Percentiles rank a stretch among this genome's conserved stretches.
These are phyloP conservation scores for Picea glauca DNA, from an alignment of 75 land plant species.

Conservation along the genomic window DNA sequence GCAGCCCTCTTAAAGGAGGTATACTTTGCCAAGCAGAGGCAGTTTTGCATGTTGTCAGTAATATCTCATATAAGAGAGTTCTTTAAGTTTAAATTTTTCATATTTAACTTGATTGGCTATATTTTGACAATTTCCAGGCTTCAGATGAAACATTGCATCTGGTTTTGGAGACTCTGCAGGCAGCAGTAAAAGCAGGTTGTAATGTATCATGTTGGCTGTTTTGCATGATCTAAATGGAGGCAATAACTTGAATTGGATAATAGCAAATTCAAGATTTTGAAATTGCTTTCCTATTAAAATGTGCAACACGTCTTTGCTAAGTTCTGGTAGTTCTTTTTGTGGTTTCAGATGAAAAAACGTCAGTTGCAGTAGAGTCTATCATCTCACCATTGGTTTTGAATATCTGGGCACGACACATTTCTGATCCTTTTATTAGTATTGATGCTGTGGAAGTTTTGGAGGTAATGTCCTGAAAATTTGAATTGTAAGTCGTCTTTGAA, in stretches of 20 bases:
- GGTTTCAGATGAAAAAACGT: conserved; percentile 52
- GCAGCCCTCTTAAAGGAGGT: conserved; percentile 73
- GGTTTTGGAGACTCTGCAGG: conserved; percentile 86
- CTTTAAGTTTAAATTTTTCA: neutral
- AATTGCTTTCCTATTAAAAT: neutral
- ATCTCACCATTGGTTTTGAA: conserved; percentile 87
- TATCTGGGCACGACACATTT: conserved; percentile 75
- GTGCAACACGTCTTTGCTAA: neutral
- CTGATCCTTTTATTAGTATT: conserved; percentile 94
- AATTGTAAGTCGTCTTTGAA: no score
- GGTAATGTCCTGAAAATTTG: conserved; percentile 32
- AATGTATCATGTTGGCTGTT: neutral
- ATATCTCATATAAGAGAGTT: neutral
- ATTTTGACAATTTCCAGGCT: conserved; percentile 47
- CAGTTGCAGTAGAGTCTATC: conserved; percentile 58
- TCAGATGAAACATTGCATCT: conserved; percentile 96
- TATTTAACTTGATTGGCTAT: neutral
- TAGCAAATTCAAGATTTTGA: neutral
- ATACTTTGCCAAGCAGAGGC: neutral
- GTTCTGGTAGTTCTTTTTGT: neutral
- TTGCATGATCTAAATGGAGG: neutral
- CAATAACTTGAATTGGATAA: neutral
- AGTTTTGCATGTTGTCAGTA: neutral
- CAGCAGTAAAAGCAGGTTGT: conserved; percentile 75
- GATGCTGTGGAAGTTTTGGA: conserved; percentile 90